Conservation (phyloP, 352 stramenopile genomes). For the Blastocystis sp. region DNA sequence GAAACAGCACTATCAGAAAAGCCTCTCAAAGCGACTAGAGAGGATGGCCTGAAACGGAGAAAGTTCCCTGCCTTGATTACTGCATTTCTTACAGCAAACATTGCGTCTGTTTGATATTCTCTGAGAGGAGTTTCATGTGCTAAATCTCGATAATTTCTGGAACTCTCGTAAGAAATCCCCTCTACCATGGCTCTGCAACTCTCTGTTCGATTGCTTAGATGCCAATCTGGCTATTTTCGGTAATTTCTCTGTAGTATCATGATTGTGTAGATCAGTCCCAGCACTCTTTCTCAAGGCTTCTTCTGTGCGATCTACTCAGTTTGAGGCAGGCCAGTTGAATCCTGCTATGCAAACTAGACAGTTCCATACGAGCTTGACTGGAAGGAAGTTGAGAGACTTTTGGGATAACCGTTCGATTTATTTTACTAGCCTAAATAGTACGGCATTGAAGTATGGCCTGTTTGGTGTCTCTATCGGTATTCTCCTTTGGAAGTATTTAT, state of each 20-base stretch:
- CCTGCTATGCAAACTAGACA: not conserved
- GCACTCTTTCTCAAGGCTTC: not conserved
- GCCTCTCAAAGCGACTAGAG: not conserved
- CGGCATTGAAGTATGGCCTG: conserved; percentile 53
- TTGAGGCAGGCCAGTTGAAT: not conserved
- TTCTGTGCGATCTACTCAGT: not conserved
- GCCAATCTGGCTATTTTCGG: not conserved
- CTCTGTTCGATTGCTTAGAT: not conserved
- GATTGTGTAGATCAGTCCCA: not conserved
- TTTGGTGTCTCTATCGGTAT: conserved; percentile 25
- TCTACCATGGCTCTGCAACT: not conserved
- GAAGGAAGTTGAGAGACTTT: not conserved
- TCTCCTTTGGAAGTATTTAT: not conserved
- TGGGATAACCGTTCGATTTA: not conserved
- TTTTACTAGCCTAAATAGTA: not conserved
- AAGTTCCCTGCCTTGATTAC: not conserved
- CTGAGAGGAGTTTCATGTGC: not conserved
- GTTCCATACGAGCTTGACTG: not conserved
- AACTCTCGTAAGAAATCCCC: not conserved
- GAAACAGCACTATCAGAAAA: not conserved
- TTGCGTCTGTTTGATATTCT: not conserved
- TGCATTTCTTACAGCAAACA: not conserved
- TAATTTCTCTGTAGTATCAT: not conserved
- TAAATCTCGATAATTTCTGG: not conserved
- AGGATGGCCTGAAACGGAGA: not conserved